Evolutionary conservation across 2,329 filamentous ascomycete genomes (phyloP), one percentile per base, ranked within the genome.

Genomic region (Nannizziopsis arthrosporioides): DNA sequence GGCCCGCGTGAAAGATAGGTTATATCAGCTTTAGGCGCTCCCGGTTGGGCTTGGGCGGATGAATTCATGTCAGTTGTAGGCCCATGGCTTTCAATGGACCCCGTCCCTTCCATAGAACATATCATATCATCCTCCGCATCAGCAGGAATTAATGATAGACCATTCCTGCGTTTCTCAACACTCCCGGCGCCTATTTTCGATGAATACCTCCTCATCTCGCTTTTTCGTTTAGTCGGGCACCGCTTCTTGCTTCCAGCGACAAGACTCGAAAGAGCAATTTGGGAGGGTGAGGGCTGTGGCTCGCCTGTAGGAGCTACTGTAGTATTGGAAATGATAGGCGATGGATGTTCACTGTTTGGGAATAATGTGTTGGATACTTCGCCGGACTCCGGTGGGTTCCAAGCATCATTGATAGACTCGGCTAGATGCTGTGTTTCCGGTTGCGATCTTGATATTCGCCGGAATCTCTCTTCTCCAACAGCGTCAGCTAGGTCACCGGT

Each of bases 401-500:
- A 42, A 11, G 36, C 17, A 5, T 15, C 43, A 43, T 41, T 47
- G 9, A 32, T 41, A 19, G 53, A 54, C 44, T 56, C 60, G 59
- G 58, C 3, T 27, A 27, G 7, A 7, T 27, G 22, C 22, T 27
- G 22, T 27, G 22, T 27, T 66, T 68, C 55, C 68, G 67, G 38
- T 30, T 56, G 57, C 40, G 62, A 74, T 59, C 58, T 75, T 64
- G 52, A 76, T 47, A 32, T 71, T 70, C 56, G 71, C 68, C 65
- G 57, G 49, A 59, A 54, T 43, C 59, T 56, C 46, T 60, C 75
- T 55, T 82, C 76, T 10, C 44, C n/a, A 76, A 90, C 84, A 1
- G 84, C 85, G 62, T 88, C 84, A 32, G 82, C 77, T 8, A 89
- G 66, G 54, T 85, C 79, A 60, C 85, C 85, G 1, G 82, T 84